Base-by-base conservation (phyloP, 2,329 filamentous ascomycete species). In the Geosmithia morbida region DNA sequence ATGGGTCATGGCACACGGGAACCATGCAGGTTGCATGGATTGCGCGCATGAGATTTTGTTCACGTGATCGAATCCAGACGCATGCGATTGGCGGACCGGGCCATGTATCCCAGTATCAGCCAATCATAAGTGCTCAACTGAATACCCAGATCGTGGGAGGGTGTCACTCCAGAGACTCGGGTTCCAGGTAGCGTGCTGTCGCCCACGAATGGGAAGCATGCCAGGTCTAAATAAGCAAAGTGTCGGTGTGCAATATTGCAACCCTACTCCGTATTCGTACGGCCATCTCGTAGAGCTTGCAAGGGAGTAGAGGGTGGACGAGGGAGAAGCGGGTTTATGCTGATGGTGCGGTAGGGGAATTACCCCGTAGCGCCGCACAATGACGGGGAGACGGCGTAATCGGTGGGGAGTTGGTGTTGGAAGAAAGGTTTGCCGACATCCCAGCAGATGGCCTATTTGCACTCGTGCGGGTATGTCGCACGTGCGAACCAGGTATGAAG, bases 1-100 rank as follows among this genome's bases (percentile, higher is more conserved):
- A 26, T 26, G 22, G 8, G 22, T 8, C 44, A 46, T 14, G 30
- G 30, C n/a, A 16, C 17, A 19, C 56, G 58, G 59, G 59, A 61
- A 50, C 56, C 51, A 57, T 62, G 61, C 59, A 61, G 52, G 45
- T 55, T 56, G 53, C 57, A 59, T 56, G 60, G 56, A 53, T 58
- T 47, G 53, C 54, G 57, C 60, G 61, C 61, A 65, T 65, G 55
- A 57, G 54, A 22, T 41, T 26, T 26, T 22, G 29, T 51, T 64
- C 62, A 65, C 60, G 62, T 65, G 62, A 65, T 18, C 45, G 16
- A 33, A 19, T 22, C 46, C 54, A 47, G 52, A 62, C 60, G 62
- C 57, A 60, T 59, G 60, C 60, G 59, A 63, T 64, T 61, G 53
- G 61, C 61, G 62, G 62, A 61, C 55, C 61, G 62, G 55, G 54